Percentiles rank a stretch among this genome's conserved stretches.
phyloP scores from a whole-genome alignment of 2,329 filamentous ascomycete genomes.

The Monosporascus sp. region DNA sequence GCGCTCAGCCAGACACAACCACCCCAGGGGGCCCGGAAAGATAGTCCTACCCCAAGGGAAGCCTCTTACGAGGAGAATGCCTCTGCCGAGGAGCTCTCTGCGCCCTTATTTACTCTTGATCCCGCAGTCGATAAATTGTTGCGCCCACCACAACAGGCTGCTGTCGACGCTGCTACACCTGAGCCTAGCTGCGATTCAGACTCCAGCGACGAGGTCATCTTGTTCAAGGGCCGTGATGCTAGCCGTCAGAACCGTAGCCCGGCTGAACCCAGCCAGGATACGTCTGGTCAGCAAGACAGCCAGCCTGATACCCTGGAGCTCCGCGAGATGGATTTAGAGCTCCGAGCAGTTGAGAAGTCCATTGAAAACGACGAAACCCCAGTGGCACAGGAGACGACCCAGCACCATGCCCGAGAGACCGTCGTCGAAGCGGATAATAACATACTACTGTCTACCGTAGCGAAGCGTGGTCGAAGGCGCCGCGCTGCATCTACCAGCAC shows the following conservation, averaged over 20 bases:
- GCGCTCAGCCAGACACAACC: constrained; percentile 2
- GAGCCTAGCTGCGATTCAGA: constrained; percentile 33
- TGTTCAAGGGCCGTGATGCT: constrained; percentile 54
- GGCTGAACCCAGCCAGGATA: neutral
- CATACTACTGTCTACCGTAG: constrained; percentile 15
- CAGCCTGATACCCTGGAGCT: constrained; percentile 9
- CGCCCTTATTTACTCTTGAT: constrained; percentile 3
- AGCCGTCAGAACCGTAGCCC: constrained; percentile 16
- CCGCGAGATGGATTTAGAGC: constrained; percentile 27
- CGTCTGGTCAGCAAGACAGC: neutral
- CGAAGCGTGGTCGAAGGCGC: constrained; percentile 8
- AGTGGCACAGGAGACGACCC: neutral
- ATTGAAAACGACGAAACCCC: constrained; percentile 3
- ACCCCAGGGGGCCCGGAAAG: constrained; percentile 1
- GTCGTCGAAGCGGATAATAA: constrained; percentile 12
- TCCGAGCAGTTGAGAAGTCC: constrained; percentile 22
- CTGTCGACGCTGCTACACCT: neutral
- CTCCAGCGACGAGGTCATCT: constrained; percentile 69
- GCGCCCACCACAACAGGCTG: constrained; percentile 2
- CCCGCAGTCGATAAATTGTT: constrained; percentile 22
- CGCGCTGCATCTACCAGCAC: constrained; percentile 1
- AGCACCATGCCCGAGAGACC: constrained; percentile 6
- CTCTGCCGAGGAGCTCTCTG: neutral
- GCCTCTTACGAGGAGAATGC: neutral
- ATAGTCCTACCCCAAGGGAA: neutral